Base-by-base conservation (phyloP, 805 yeast genomes). In the Yamadazyma insecticola region DNA sequence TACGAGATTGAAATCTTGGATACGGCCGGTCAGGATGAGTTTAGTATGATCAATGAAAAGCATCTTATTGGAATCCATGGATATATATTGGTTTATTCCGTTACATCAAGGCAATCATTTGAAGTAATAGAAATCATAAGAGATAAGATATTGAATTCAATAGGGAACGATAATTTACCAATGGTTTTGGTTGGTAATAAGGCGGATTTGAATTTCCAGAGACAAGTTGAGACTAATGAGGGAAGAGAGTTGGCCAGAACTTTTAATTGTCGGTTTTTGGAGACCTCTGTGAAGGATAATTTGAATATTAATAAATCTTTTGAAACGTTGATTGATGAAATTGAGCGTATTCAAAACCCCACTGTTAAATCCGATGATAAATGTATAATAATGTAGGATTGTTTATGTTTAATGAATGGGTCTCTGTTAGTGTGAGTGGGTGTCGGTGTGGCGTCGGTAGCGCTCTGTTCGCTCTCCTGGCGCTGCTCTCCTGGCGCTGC, bases 1-100 rank as follows among this genome's bases (percentile, higher is more conserved):
- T 88, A 82, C 52, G 78, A 79, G 32, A 75, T 89, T 16, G 96
- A 87, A 53, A 83, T 88, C 32, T 63, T 87, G 38, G 97, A 88
- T 51, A 88, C 96, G 0, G 95, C 96, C 1, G 96, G 96, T 6
- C 94, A 86, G 62, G 96, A 87, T 56, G 95, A 87, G 62, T 84
- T 80, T 52, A 74, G 86, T 29, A 76, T 84, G 41, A 72, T 88
- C 57, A 83, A 78, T 47, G 86, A 83, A 55, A 82, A 83, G 45
- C 80, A 83, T 33, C 60, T 85, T 29, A 80, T 82, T 28, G 92
- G 89, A 12, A 77, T 83, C 20, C 92, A 85, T 48, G 97, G 96
- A 1, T 83, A 83, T 50, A 63, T 88, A 26, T 59, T 89, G 25
- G 84, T 86, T 26, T 88, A 85, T 59, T 81, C 90, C 29, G 88